Conservation (phyloP, 257 asterid genomes). For the Euphrasia confusa region DNA sequence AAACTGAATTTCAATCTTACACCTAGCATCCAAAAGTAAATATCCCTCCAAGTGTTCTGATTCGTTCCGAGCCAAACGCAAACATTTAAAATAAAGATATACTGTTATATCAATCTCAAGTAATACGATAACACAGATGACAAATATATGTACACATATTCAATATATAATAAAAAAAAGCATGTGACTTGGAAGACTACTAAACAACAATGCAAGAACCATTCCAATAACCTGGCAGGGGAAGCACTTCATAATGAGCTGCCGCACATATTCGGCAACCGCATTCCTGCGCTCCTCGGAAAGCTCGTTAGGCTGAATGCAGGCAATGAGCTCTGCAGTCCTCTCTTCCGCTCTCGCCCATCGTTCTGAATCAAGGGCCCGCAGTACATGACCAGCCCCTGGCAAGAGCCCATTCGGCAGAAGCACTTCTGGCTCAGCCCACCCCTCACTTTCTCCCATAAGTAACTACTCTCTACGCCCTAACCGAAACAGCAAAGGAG, state of each 20-base stretch:
- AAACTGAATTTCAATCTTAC: not conserved
- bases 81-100: constrained; percentile 11
- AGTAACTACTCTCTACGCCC: constrained; percentile 33
- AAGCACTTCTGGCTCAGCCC: constrained; percentile 69
- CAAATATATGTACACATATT: constrained; percentile 1
- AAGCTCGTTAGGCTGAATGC: constrained; percentile 81
- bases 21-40: constrained; percentile 1
- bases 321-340: constrained; percentile 80
- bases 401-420: constrained; percentile 76
- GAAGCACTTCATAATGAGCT: constrained; percentile 76
- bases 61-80: constrained; percentile 13
- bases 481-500: constrained; percentile 15
- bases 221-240: constrained; percentile 80
- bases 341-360: constrained; percentile 92
- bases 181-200: constrained; percentile 10
- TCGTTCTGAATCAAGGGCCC: constrained; percentile 56
- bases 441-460: constrained; percentile 88
- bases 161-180: constrained; percentile 5
- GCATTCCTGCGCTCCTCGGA: constrained; percentile 90
- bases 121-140: constrained; percentile 4
- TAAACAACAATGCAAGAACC: constrained; percentile 15
- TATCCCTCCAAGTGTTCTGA: not conserved
- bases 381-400: constrained; percentile 58
- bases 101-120: constrained; percentile 5
- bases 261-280: constrained; percentile 82